These are phyloP conservation scores for Ascochyta fabae DNA, from an alignment of 2,329 filamentous ascomycete species.

Conservation along the genomic window DNA sequence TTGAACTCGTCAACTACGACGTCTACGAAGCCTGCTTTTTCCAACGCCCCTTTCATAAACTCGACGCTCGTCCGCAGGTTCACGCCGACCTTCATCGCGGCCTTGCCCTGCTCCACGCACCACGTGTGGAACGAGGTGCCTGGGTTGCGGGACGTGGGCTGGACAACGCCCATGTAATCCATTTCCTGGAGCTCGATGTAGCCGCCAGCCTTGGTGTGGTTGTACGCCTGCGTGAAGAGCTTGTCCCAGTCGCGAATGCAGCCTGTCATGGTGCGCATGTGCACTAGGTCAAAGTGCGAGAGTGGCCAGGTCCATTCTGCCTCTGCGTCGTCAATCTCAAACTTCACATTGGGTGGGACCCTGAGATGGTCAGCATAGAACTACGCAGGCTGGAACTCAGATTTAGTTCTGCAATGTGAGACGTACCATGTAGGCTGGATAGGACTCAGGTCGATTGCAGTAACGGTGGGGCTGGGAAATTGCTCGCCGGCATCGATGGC, in stretches of 20 bases:
- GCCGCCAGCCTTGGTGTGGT: constrained; percentile 43
- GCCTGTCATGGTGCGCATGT: constrained; percentile 58
- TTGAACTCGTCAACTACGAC: constrained; percentile 26
- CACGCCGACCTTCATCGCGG: constrained; percentile 30
- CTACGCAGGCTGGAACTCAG: too few species aligned
- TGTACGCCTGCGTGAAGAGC: constrained; percentile 58
- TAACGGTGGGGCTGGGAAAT: constrained; percentile 29
- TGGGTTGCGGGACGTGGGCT: constrained; percentile 42
- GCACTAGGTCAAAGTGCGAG: constrained; percentile 63
- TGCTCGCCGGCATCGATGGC: constrained; percentile 43
- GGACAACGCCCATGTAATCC: constrained; percentile 38
- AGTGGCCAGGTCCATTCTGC: constrained; percentile 49
- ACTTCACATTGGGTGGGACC: constrained; percentile 37
- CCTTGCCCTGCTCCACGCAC: constrained; percentile 29
- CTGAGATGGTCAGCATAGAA: constrained; percentile 2
- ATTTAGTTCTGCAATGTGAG: neutral
- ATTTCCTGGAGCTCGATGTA: constrained; percentile 41
- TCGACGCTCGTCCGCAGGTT: constrained; percentile 22
- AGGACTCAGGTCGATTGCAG: constrained; percentile 44
- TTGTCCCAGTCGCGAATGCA: constrained; percentile 61
- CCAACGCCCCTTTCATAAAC: constrained; percentile 31
- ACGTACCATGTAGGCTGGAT: constrained; percentile 41
- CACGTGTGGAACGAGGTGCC: constrained; percentile 30
- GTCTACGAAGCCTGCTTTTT: constrained; percentile 31
- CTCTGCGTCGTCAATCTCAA: constrained; percentile 41